A percentile compares a stretch with the other conserved stretches of the same genome.
Conservation (phyloP, 2,329 filamentous ascomycete species). For the Lachnellula occidentalis region DNA sequence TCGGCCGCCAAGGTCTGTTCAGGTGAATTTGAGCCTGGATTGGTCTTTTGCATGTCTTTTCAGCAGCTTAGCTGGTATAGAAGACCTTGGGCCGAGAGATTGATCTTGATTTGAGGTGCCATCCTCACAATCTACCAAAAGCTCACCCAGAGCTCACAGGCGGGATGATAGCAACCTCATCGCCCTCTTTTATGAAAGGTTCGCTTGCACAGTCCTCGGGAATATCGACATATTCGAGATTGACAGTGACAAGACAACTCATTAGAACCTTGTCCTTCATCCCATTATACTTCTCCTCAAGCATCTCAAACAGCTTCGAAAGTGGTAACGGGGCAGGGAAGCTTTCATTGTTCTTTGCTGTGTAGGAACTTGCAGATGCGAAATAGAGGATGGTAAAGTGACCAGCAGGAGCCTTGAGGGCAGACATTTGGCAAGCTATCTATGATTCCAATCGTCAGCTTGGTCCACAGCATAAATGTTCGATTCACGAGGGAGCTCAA, state of each 20-base stretch:
- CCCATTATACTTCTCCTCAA: constrained; percentile 66
- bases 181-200: constrained; percentile 59
- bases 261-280: constrained; percentile 63
- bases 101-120: too few species aligned
- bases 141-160: constrained; percentile 77
- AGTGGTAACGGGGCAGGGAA: constrained; percentile 62
- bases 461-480: background rate
- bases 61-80: too few species aligned
- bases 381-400: constrained; percentile 81
- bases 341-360: constrained; percentile 59
- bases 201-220: constrained; percentile 37
- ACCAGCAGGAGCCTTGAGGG: constrained; percentile 33
- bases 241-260: constrained; percentile 73
- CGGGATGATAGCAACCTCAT: constrained; percentile 83
- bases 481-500: constrained; percentile 3
- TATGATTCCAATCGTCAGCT: constrained; percentile 7
- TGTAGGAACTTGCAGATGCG: constrained; percentile 67
- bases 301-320: constrained; percentile 54
- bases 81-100: too few species aligned
- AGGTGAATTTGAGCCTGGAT: too few species aligned
- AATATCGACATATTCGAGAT: constrained; percentile 74
- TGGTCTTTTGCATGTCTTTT: too few species aligned
- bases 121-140: background rate
- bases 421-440: constrained; percentile 11
- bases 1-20: too few species aligned